phyloP scores from a whole-genome alignment of 225 moss, liverwort and hornwort genomes.

The Antitrichia curtipendula region DNA sequence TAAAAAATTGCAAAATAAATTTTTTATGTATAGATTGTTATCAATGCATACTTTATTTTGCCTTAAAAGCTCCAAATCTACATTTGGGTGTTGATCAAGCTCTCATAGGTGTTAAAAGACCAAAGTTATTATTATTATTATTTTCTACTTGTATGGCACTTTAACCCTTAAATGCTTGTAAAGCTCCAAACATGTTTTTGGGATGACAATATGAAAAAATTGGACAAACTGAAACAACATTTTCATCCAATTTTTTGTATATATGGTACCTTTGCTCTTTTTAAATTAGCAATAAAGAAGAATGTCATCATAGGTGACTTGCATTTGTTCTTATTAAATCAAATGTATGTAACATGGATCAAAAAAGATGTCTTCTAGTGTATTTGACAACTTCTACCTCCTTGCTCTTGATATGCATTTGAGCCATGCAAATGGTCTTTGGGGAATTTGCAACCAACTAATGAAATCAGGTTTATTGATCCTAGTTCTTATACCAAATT shows the following conservation, averaged over 20 bases:
- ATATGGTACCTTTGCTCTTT: not conserved
- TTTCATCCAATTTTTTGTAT: no score
- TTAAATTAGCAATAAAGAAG: no score
- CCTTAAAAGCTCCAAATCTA: no score
- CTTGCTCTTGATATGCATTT: not conserved
- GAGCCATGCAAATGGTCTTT: not conserved
- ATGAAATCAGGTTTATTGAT: not conserved
- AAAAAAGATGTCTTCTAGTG: not conserved
- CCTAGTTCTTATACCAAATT: no score
- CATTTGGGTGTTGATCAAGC: not conserved
- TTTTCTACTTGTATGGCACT: not conserved
- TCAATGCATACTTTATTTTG: not conserved
- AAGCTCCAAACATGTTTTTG: fast-evolving
- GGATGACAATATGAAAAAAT: not conserved
- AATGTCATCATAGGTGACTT: fast-evolving
- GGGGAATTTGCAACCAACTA: not conserved
- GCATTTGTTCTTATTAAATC: not conserved
- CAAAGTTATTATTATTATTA: not conserved
- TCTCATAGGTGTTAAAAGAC: not conserved
- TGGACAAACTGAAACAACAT: not conserved
- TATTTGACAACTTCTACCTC: not conserved
- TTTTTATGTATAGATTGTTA: not conserved
- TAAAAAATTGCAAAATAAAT: not conserved
- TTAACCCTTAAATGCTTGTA: not conserved
- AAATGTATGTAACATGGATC: fast-evolving